Conservation (phyloP, 73 alveolate genomes). For the Paramecium caudatum region DNA sequence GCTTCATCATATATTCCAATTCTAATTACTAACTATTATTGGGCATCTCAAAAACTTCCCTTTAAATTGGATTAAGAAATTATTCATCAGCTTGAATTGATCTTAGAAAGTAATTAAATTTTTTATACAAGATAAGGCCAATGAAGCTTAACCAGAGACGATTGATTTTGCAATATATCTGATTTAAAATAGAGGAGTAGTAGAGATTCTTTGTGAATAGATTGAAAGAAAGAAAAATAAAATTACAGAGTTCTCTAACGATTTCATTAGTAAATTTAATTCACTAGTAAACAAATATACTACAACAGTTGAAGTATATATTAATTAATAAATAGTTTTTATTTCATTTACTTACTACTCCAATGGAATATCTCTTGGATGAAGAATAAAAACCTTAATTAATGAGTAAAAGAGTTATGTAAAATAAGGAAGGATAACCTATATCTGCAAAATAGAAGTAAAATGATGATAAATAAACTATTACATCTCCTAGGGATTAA, state of each 20-base stretch:
- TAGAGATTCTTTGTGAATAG: slow-evolving; percentile 36
- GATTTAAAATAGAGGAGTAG: slow-evolving; percentile 50
- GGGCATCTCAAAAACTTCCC: neutral
- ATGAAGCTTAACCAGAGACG: slow-evolving; percentile 35
- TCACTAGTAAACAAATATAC: slow-evolving; percentile 1
- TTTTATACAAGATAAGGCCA: neutral
- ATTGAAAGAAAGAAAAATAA: slow-evolving; percentile 29
- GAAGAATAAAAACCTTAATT: slow-evolving; percentile 22
- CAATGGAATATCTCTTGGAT: slow-evolving; percentile 48
- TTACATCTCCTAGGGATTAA: neutral
- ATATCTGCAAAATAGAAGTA: neutral
- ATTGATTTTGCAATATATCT: slow-evolving; percentile 59
- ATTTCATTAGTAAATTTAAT: slow-evolving; percentile 27
- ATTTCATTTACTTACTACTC: slow-evolving; percentile 51
- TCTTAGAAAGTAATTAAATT: neutral
- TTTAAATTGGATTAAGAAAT: neutral
- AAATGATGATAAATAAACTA: slow-evolving; percentile 15
- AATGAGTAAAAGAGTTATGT: slow-evolving; percentile 7
- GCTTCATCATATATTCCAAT: neutral
- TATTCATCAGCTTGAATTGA: slow-evolving; percentile 28
- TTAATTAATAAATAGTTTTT: neutral
- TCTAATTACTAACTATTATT: slow-evolving; percentile 49
- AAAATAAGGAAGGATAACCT: slow-evolving; percentile 6
- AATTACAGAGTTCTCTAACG: slow-evolving; percentile 31
- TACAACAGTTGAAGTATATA: neutral